phyloP scores from a whole-genome alignment of 1,284 basidiomycete genomes.

The Tilletia indica region DNA sequence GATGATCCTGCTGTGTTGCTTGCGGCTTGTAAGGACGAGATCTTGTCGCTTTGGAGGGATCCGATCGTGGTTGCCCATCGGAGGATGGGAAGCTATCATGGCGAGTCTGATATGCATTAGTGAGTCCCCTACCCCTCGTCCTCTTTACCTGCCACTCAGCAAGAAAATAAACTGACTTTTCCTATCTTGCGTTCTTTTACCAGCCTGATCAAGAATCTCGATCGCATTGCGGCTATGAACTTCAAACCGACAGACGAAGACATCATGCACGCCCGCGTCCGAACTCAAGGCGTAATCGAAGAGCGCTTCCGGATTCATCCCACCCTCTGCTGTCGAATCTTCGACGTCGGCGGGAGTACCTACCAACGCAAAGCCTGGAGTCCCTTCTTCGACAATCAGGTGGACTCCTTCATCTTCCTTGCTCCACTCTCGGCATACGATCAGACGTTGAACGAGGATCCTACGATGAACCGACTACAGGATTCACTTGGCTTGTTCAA shows the following conservation, averaged over 20 bases:
- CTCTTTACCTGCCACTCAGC: too few species aligned
- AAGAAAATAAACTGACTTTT: too few species aligned
- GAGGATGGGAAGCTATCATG: not conserved
- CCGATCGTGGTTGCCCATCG: not conserved
- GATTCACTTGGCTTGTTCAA: constrained; percentile 36
- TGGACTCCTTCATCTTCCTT: constrained; percentile 37
- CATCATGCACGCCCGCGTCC: constrained; percentile 41
- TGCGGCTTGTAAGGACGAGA: constrained; percentile 8
- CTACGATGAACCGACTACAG: constrained; percentile 28
- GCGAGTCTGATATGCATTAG: not conserved
- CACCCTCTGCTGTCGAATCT: constrained; percentile 31
- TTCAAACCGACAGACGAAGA: constrained; percentile 37
- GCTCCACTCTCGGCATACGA: constrained; percentile 44
- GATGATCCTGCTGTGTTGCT: constrained; percentile 2
- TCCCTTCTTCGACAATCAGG: constrained; percentile 33
- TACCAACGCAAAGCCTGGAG: constrained; percentile 36
- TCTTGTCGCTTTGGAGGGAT: constrained; percentile 18
- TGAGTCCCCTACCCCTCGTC: not conserved
- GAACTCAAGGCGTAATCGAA: constrained; percentile 38
- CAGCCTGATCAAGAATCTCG: constrained; percentile 33
- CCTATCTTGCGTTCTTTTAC: not conserved
- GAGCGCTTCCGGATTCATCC: constrained; percentile 31
- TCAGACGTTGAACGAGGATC: constrained; percentile 35
- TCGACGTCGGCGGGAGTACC: constrained; percentile 38
- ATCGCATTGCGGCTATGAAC: constrained; percentile 21